Percentiles rank a stretch among this genome's conserved stretches.
Conservation (phyloP, 345 rosid species). For the Gossypium mustelinum region DNA sequence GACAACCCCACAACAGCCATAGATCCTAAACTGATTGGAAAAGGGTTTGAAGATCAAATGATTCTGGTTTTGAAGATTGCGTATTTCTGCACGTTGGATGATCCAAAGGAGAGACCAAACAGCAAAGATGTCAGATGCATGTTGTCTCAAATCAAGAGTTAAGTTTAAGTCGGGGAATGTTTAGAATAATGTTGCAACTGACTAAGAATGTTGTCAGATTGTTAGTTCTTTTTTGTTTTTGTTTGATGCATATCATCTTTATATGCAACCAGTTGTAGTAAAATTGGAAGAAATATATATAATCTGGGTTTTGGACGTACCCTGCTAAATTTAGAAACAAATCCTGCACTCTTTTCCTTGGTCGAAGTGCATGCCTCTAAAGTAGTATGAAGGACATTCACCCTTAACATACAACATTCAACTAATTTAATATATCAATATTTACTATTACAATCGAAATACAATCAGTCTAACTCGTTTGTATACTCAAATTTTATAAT, state of each 20-base stretch:
- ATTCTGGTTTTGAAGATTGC: constrained; percentile 77
- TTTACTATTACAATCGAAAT: too few relatives aligned
- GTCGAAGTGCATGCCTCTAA: too few relatives aligned
- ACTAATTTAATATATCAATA: too few relatives aligned
- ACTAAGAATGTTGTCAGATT: not conserved
- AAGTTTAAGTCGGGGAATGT: not conserved
- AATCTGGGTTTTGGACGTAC: not conserved
- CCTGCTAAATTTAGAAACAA: not conserved
- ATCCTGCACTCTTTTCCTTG: too few relatives aligned
- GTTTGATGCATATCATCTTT: not conserved
- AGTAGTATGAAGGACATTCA: too few relatives aligned
- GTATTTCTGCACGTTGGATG: constrained; percentile 75
- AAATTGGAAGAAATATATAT: constrained; percentile 8
- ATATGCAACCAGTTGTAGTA: not conserved
- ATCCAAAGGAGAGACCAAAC: constrained; percentile 81
- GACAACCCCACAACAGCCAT: constrained; percentile 65
- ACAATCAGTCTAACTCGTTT: too few relatives aligned
- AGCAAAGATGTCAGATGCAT: constrained; percentile 76
- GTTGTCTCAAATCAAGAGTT: constrained; percentile 64
- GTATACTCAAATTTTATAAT: too few relatives aligned
- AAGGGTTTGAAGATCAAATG: constrained; percentile 76
- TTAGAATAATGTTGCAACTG: not conserved
- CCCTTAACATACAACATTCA: too few relatives aligned
- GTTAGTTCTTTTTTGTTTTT: not conserved
- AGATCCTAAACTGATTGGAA: constrained; percentile 50